A percentile compares a stretch with the other conserved stretches of the same genome.
phyloP scores from a whole-genome alignment of 73 alveolate species.

The Paramecium primaurelia region DNA sequence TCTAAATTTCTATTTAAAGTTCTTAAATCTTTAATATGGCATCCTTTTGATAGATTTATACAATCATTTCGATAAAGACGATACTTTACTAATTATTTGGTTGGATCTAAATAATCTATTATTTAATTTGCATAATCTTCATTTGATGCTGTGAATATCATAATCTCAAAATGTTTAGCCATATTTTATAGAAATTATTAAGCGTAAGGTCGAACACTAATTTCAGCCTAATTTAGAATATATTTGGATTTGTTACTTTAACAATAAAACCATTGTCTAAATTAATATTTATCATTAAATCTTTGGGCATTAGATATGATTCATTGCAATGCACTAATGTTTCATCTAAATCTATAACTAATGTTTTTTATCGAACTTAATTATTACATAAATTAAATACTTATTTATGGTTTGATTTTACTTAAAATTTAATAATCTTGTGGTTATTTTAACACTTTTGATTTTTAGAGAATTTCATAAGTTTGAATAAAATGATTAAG shows the following conservation, averaged over 20 bases:
- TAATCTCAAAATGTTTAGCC: conserved; percentile 67
- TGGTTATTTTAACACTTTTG: not conserved
- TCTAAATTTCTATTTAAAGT: conserved; percentile 62
- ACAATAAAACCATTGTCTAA: not conserved
- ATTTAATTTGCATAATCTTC: conserved; percentile 68
- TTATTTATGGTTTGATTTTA: not conserved
- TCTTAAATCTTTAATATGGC: conserved; percentile 68
- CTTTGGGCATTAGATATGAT: not conserved
- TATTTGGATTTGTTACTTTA: not conserved
- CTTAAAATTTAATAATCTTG: not conserved
- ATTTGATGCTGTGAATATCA: conserved; percentile 74
- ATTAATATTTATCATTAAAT: not conserved
- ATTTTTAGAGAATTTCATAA: not conserved
- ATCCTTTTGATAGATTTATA: conserved; percentile 61
- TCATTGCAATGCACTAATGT: conserved; percentile 55
- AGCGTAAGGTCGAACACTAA: conserved; percentile 54
- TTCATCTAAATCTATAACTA: conserved; percentile 55
- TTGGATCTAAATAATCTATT: conserved; percentile 69
- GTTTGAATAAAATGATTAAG: not conserved
- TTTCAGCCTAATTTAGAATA: conserved; percentile 49
- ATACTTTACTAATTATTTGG: conserved; percentile 49
- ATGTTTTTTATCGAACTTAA: conserved; percentile 18
- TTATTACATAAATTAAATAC: not conserved
- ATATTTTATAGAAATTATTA: not conserved
- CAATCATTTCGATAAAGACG: conserved; percentile 73